These are phyloP conservation scores for Chrysochromulina parva DNA, from an alignment of 78 protist genomes.

Conservation along the genomic window DNA sequence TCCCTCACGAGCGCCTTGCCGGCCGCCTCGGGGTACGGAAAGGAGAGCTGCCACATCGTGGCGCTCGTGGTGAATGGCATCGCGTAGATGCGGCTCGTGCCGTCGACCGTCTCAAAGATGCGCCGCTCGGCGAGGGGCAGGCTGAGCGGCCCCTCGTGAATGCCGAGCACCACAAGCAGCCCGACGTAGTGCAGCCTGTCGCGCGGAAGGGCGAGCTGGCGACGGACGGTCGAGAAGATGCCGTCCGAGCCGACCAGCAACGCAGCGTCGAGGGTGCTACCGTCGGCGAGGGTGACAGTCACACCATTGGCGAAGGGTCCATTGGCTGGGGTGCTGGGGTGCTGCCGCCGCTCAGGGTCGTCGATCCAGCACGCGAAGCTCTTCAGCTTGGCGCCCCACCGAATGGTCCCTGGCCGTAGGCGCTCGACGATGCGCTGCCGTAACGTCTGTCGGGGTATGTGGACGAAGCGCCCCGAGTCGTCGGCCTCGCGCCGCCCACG, in stretches of 20 bases:
- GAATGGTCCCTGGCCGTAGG: neutral
- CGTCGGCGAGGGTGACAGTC: slow-evolving; percentile 23
- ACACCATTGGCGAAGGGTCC: neutral
- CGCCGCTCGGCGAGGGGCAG: neutral
- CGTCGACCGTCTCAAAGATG: slow-evolving; percentile 31
- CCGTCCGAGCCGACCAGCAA: slow-evolving; percentile 25
- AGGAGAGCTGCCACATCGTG: slow-evolving; percentile 39
- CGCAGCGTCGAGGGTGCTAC: slow-evolving; percentile 14
- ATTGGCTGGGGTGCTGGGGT: no score
- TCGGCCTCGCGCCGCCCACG: neutral
- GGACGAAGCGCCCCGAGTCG: slow-evolving; percentile 18
- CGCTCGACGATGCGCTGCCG: neutral
- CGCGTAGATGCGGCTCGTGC: slow-evolving; percentile 7
- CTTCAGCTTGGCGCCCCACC: neutral
- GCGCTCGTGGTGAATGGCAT: slow-evolving; percentile 12
- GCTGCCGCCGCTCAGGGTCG: neutral
- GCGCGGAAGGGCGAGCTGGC: neutral
- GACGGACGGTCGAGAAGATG: slow-evolving; percentile 31
- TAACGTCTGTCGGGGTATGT: neutral
- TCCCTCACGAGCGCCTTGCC: neutral
- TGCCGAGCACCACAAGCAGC: slow-evolving; percentile 28
- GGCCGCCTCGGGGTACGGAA: neutral
- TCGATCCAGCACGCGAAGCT: neutral
- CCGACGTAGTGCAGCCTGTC: slow-evolving; percentile 5
- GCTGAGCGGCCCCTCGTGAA: neutral